Conservation (phyloP, 1,284 basidiomycete species). For the Apiotrichum brassicae region DNA sequence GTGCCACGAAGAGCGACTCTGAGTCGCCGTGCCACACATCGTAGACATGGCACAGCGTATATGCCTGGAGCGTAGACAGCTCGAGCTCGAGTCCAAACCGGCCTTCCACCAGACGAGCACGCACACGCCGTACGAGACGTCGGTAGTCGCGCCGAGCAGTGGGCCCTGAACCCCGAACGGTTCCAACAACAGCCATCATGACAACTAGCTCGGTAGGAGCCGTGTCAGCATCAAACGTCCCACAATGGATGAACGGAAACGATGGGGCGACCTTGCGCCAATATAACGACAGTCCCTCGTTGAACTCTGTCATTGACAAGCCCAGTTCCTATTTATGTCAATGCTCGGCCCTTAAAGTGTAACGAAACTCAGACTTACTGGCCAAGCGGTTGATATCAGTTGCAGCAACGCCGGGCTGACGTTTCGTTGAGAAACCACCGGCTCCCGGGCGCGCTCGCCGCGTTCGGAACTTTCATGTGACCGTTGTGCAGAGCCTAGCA, state of each 20-base stretch:
- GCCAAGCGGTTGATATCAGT: conserved; percentile 16
- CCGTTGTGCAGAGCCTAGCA: conserved; percentile 7
- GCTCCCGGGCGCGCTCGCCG: not conserved
- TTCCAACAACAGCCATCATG: conserved; percentile 36
- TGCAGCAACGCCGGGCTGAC: conserved; percentile 13
- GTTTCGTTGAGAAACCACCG: not conserved
- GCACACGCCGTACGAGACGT: conserved; percentile 19
- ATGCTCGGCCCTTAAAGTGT: not conserved
- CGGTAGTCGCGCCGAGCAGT: conserved; percentile 6
- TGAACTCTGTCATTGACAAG: conserved; percentile 19
- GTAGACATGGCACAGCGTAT: conserved; percentile 34
- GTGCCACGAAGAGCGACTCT: conserved; percentile 35
- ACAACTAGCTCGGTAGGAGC: conserved; percentile 29
- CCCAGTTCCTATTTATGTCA: conserved; percentile 17
- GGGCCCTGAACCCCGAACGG: conserved; percentile 3
- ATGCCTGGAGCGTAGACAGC: conserved; percentile 32
- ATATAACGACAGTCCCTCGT: conserved; percentile 24
- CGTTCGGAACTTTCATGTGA: conserved; percentile 21
- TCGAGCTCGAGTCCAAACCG: conserved; percentile 33
- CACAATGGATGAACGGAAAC: conserved; percentile 39
- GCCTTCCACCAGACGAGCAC: conserved; percentile 30
- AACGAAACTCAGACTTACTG: no score
- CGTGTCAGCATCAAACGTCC: conserved; percentile 30
- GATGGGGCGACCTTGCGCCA: conserved; percentile 33
- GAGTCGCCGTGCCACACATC: conserved; percentile 36